Conservation (phyloP, 768 basidiomycete genomes). For the Brasilioporus rufonigricans region DNA sequence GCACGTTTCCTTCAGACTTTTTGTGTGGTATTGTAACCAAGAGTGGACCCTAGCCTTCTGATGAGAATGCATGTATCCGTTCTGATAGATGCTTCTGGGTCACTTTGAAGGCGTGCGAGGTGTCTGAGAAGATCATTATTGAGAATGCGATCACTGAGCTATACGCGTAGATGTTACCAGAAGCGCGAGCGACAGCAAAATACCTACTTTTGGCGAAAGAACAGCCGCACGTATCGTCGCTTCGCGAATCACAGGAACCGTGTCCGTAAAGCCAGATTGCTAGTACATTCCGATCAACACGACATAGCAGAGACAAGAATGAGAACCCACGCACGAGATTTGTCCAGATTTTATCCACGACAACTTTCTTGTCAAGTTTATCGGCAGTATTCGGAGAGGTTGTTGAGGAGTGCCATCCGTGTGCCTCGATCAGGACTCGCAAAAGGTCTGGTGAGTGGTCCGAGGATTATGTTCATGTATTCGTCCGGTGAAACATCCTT, state of each 20-base stretch:
- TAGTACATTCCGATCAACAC: conserved; percentile 27
- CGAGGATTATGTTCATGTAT: conserved; percentile 64
- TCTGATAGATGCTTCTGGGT: conserved; percentile 90
- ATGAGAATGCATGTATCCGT: conserved; percentile 98
- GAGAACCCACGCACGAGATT: conserved; percentile 57
- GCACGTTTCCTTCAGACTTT: too few species aligned
- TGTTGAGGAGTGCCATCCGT: conserved; percentile 90
- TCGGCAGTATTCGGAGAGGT: conserved; percentile 80
- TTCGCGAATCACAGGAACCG: conserved; percentile 91
- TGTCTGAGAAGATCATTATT: conserved; percentile 95
- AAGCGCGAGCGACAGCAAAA: neutral
- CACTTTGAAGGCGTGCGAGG: conserved; percentile 89
- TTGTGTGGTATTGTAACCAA: conserved; percentile 86
- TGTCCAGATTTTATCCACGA: conserved; percentile 92
- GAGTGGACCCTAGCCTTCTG: conserved; percentile 80
- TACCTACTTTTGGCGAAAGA: conserved; percentile 74
- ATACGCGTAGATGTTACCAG: neutral
- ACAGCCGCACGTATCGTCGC: conserved; percentile 89
- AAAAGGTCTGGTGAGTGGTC: conserved; percentile 81
- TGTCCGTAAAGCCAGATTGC: conserved; percentile 97
- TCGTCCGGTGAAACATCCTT: conserved; percentile 66
- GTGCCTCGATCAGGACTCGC: conserved; percentile 90
- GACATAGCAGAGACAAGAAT: too few species aligned
- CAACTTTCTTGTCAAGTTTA: conserved; percentile 80
- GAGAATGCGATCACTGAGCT: conserved; percentile 88